Evolutionary conservation across 2,329 filamentous ascomycete genomes (phyloP).

Genomic region (Colletotrichum sidae): DNA sequence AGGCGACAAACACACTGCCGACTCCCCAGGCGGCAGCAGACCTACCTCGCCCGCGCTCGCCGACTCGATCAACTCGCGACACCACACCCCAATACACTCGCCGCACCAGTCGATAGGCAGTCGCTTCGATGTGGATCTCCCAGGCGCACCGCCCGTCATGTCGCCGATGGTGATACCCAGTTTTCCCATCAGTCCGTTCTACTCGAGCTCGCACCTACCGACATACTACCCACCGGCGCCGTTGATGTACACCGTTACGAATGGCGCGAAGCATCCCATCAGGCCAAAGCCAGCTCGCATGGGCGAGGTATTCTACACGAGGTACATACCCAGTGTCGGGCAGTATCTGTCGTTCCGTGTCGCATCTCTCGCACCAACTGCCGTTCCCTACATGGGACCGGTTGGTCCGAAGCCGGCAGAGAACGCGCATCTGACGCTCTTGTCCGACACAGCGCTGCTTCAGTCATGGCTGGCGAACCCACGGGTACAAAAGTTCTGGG

Average conservation of each 20-base stretch:
- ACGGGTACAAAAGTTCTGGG: conserved; percentile 89
- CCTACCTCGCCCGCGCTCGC: conserved; percentile 62
- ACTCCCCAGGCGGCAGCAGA: conserved; percentile 64
- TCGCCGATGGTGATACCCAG: conserved; percentile 48
- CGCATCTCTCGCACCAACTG: conserved; percentile 74
- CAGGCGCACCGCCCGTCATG: conserved; percentile 52
- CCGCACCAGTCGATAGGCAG: conserved; percentile 44
- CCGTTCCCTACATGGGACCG: conserved; percentile 74
- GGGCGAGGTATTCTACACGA: conserved; percentile 90
- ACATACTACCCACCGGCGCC: conserved; percentile 91
- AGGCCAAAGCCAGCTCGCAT: conserved; percentile 90
- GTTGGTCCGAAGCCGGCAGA: conserved; percentile 54
- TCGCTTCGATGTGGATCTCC: conserved; percentile 47
- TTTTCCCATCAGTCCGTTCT: conserved; percentile 75
- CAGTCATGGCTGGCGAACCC: conserved; percentile 90
- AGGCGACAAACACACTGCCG: conserved; percentile 51
- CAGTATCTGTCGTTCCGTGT: conserved; percentile 92
- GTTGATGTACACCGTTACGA: conserved; percentile 82
- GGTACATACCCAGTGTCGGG: conserved; percentile 83
- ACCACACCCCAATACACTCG: conserved; percentile 40
- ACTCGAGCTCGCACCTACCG: conserved; percentile 85
- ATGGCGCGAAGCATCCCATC: conserved; percentile 84
- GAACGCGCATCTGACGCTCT: conserved; percentile 53
- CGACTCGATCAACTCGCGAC: conserved; percentile 45
- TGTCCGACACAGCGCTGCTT: conserved; percentile 71